Conservation (phyloP, 768 basidiomycete species). For the Leccinum uliginosum region DNA sequence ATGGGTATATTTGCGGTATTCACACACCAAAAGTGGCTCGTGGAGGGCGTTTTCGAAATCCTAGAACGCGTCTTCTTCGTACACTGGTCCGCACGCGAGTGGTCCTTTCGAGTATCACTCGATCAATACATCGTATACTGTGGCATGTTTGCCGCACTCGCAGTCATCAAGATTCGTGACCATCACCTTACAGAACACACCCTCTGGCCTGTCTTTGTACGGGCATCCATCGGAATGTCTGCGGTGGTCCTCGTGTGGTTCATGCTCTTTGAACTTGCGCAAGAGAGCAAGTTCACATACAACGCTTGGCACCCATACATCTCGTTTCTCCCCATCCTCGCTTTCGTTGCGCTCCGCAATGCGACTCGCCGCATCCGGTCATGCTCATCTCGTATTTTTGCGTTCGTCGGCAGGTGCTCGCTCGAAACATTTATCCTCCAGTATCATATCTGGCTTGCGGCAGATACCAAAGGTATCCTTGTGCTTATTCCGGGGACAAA, state of each 20-base stretch:
- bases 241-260: constrained; percentile 64
- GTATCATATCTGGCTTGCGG: constrained; percentile 84
- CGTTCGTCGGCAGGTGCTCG: constrained; percentile 82
- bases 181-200: constrained; percentile 63
- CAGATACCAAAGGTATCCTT: constrained; percentile 77
- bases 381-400: constrained; percentile 62
- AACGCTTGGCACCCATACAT: constrained; percentile 82
- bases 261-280: constrained; percentile 73
- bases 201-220: constrained; percentile 55
- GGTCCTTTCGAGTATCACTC: constrained; percentile 83
- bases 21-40: constrained; percentile 57
- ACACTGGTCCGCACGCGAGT: constrained; percentile 81
- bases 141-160: constrained; percentile 77
- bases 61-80: constrained; percentile 67
- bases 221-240: constrained; percentile 47
- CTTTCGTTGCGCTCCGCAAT: constrained; percentile 75
- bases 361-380: constrained; percentile 69
- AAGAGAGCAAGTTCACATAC: constrained; percentile 80
- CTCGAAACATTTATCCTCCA: constrained; percentile 92
- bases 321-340: constrained; percentile 74
- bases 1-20: constrained; percentile 60
- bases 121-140: constrained; percentile 88
- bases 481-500: constrained; percentile 70
- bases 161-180: constrained; percentile 72
- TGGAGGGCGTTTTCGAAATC: constrained; percentile 61